phyloP scores from a whole-genome alignment of 1,284 basidiomycete genomes.

The Puccinia novopanici region DNA sequence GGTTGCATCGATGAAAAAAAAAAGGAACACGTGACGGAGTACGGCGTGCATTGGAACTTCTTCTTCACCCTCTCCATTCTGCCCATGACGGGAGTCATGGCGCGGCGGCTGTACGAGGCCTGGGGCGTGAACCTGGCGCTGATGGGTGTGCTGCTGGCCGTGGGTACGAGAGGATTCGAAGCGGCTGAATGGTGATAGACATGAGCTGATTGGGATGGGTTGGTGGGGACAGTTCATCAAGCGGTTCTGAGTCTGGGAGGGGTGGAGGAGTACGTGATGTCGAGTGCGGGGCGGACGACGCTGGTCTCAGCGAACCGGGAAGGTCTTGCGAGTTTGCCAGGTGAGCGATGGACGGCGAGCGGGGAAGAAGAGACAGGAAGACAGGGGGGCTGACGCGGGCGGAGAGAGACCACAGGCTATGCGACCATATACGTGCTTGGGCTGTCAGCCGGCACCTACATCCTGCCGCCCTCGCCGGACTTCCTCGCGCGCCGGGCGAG shows the following conservation, averaged over 20 bases:
- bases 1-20: not conserved
- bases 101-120: slow-evolving; percentile 67
- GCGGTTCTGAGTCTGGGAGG: slow-evolving; percentile 65
- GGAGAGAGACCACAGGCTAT: slow-evolving; percentile 73
- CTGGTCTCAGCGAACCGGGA: slow-evolving; percentile 86
- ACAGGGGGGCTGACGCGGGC: too few species aligned
- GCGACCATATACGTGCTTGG: slow-evolving; percentile 85
- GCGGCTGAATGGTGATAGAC: not conserved
- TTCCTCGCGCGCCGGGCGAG: slow-evolving; percentile 62
- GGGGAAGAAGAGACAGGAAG: not conserved
- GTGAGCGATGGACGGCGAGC: slow-evolving; percentile 60
- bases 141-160: slow-evolving; percentile 68
- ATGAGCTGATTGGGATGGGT: not conserved
- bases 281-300: slow-evolving; percentile 65
- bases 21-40: slow-evolving; percentile 93
- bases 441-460: slow-evolving; percentile 74
- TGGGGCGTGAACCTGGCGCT: slow-evolving; percentile 66
- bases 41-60: slow-evolving; percentile 98
- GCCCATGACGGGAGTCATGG: slow-evolving; percentile 71
- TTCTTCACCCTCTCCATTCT: slow-evolving; percentile 87
- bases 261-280: slow-evolving; percentile 69
- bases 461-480: slow-evolving; percentile 75
- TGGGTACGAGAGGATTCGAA: slow-evolving; percentile 63
- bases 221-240: slow-evolving; percentile 68
- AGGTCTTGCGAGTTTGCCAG: slow-evolving; percentile 77